Evolutionary conservation across 345 rosid species (phyloP), one percentile per base, ranked within the genome.

Genomic region (Bruguiera sexangula): DNA sequence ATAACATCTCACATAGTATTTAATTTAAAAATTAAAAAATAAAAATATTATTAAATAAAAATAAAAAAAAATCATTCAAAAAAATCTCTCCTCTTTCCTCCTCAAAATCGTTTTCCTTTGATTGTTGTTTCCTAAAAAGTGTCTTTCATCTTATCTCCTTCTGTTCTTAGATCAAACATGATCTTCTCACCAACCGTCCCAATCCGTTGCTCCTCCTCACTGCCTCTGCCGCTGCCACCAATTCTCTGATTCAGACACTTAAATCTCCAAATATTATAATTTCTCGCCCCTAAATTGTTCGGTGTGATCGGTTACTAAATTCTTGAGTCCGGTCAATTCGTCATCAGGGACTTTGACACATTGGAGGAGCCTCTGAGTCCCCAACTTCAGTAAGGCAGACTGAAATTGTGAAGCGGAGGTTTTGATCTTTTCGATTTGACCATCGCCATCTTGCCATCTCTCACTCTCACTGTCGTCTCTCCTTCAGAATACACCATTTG

Each of bases 201-300:
- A 76, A 90, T 86, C 77, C 92, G 91, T 73, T 82, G 89, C 68
- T 82, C 93, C 62, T 56, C 39, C 39, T 36, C 36, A 4, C 6
- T 6, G 5, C 6, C 36, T 6, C 36, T 6, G 36, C 36, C 66
- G 62, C 61, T 60, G 66, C 46, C 70, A 32, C 64, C 50, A 20
- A 13, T 43, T 63, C 70, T 51, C 74, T 11, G 37, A 52, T 69
- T 64, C 43, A 26, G 52, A 18, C 8, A 36, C 73, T 75, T 62
- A 39, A 54, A 55, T 11, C 20, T 48, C 8, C 31, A 67, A 55
- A 37, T 8, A 22, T 60, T 67, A 15, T 27, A 73, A 67, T 62
- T 48, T 27, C 21, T 48, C n/a, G 30, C 46, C 22, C 24, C 76
- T 57, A 78, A 71, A 66, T 73, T 81, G 15, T 65, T 6, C n/a